phyloP scores from a whole-genome alignment of 306 rosid species.

The Vigna nakashimae region DNA sequence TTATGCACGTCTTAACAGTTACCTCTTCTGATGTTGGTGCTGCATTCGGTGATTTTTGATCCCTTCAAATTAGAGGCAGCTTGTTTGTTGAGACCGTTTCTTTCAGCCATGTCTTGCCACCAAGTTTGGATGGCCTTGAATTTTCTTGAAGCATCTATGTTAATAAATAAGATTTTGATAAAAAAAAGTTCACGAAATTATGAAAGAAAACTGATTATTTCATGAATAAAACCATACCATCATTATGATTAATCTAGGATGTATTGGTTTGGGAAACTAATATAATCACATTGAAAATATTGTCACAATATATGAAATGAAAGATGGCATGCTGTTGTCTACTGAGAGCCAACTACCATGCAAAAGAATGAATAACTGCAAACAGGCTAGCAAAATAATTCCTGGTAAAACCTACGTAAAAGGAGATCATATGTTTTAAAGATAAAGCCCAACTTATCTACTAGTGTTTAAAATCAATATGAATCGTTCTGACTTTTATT shows the following conservation, averaged over 20 bases:
- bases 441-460: neutral
- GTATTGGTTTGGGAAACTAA: neutral
- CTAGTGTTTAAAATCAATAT: neutral
- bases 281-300: neutral
- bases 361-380: slow-evolving; percentile 18
- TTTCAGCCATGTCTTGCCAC: slow-evolving; percentile 91
- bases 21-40: slow-evolving; percentile 56
- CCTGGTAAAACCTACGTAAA: slow-evolving; percentile 15
- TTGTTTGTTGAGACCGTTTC: slow-evolving; percentile 55
- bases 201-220: slow-evolving; percentile 20
- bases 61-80: slow-evolving; percentile 45
- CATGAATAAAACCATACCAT: slow-evolving; percentile 11
- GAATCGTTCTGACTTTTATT: slow-evolving; percentile 21
- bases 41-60: slow-evolving; percentile 41
- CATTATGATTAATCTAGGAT: slow-evolving; percentile 5
- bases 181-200: slow-evolving; percentile 14
- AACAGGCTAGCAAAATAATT: slow-evolving; percentile 21
- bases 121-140: slow-evolving; percentile 89
- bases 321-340: slow-evolving; percentile 20
- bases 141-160: slow-evolving; percentile 72
- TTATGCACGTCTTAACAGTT: slow-evolving; percentile 29
- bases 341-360: slow-evolving; percentile 30
- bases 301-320: slow-evolving; percentile 22
- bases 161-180: slow-evolving; percentile 36
- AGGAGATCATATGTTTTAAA: slow-evolving; percentile 11